A percentile compares a stretch with the other conserved stretches of the same genome.
Evolutionary conservation across 305 asterid genomes (phyloP).

Genomic region (Fraxinus dipetala): DNA sequence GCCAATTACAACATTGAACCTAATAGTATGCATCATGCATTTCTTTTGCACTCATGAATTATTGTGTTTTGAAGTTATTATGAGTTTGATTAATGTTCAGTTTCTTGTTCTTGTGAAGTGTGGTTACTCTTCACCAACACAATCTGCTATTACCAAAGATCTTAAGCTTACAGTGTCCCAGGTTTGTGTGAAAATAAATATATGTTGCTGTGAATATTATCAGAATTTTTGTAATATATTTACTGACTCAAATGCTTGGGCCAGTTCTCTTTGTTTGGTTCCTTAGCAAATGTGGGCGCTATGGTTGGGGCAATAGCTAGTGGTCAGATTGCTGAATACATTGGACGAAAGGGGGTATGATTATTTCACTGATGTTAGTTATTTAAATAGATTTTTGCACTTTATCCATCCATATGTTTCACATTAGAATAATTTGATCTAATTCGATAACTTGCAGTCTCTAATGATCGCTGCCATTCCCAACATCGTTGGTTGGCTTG

Average conservation of each 20-base stretch:
- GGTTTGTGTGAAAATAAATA: constrained; percentile 39
- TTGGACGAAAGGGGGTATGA: constrained; percentile 92
- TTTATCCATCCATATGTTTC: background rate
- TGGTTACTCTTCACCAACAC: constrained; percentile 93
- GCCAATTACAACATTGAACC: too few relatives aligned
- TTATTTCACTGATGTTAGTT: background rate
- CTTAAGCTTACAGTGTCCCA: constrained; percentile 77
- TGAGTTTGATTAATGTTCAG: constrained; percentile 1
- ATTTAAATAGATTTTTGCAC: constrained; percentile 6
- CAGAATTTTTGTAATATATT: background rate
- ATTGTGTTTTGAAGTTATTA: background rate
- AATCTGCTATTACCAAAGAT: constrained; percentile 60
- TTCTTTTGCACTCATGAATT: background rate
- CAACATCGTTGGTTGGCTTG: constrained; percentile 90
- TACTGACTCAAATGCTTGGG: constrained; percentile 26
- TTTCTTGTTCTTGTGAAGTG: constrained; percentile 45
- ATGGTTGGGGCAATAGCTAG: constrained; percentile 98
- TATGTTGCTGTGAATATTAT: background rate
- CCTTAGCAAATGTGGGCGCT: constrained; percentile 86
- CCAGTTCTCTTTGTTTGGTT: constrained; percentile 87
- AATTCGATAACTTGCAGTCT: constrained; percentile 44
- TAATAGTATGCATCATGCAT: background rate
- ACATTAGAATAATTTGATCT: background rate
- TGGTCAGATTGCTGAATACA: constrained; percentile 92
- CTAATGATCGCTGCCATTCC: constrained; percentile 90